Evolutionary conservation across 768 basidiomycete genomes (phyloP).

Genomic region (Leccinum pellstonianum): DNA sequence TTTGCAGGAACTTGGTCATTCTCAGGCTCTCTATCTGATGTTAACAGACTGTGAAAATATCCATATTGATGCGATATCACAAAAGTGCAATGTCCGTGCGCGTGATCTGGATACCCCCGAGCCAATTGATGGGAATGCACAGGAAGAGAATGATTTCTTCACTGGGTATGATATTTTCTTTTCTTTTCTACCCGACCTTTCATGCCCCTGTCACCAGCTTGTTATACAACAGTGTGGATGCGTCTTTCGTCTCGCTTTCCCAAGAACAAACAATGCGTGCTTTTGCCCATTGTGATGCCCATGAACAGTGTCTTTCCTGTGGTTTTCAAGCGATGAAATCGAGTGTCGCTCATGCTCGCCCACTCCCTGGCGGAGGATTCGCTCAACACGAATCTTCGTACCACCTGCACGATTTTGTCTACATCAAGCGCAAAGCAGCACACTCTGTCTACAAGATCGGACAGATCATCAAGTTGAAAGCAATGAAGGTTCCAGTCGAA

Average conservation of each 20-base stretch:
- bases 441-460: slow-evolving; percentile 46
- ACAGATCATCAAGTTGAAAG: slow-evolving; percentile 47
- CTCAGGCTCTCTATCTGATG: slow-evolving; percentile 55
- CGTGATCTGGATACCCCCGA: slow-evolving; percentile 45
- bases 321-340: slow-evolving; percentile 33
- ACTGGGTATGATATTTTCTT: slow-evolving; percentile 43
- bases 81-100: slow-evolving; percentile 52
- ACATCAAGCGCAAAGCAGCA: slow-evolving; percentile 39
- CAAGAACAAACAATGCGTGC: slow-evolving; percentile 29
- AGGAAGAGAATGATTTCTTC: slow-evolving; percentile 50
- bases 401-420: slow-evolving; percentile 63
- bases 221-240: slow-evolving; percentile 48
- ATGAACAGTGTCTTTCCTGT: slow-evolving; percentile 53
- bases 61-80: slow-evolving; percentile 52
- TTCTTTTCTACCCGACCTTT: not conserved
- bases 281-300: slow-evolving; percentile 30
- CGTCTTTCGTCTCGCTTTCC: slow-evolving; percentile 48
- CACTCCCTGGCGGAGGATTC: slow-evolving; percentile 35
- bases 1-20: slow-evolving; percentile 65
- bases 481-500: slow-evolving; percentile 26
- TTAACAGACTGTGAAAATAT: slow-evolving; percentile 56
- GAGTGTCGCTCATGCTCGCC: slow-evolving; percentile 22
- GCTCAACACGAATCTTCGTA: slow-evolving; percentile 45
- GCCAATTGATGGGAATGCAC: slow-evolving; percentile 40
- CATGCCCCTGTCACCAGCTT: slow-evolving; percentile 36